Conservation (phyloP, 208 protist species). For the Herpetomonas muscarum region DNA sequence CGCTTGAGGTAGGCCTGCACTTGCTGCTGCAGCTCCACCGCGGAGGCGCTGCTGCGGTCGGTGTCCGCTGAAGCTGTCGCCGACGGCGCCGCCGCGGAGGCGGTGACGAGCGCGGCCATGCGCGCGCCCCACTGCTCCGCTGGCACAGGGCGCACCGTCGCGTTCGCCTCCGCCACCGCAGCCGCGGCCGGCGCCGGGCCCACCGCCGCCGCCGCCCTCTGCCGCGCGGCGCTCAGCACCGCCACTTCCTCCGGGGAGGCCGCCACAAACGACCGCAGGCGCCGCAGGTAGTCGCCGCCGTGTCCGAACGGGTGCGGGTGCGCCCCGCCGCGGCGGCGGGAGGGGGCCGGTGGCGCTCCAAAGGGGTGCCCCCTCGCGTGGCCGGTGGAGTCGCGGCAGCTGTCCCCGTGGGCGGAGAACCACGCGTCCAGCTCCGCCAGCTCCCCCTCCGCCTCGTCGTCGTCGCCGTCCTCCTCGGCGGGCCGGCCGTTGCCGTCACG, state of each 20-base stretch:
- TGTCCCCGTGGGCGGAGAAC: neutral
- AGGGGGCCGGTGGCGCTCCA: no score
- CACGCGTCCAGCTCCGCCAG: neutral
- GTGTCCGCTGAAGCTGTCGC: neutral
- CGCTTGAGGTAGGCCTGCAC: constrained; percentile 61
- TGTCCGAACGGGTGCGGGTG: neutral
- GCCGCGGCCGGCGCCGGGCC: neutral
- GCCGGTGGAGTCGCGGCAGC: no score
- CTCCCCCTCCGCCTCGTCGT: neutral
- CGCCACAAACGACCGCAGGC: neutral
- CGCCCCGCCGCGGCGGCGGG: no score
- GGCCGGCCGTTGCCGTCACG: neutral
- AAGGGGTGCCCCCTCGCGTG: no score
- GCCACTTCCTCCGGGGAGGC: neutral
- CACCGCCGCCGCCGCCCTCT: neutral
- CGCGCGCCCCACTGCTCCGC: constrained; percentile 16
- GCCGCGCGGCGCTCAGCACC: neutral
- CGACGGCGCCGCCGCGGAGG: neutral
- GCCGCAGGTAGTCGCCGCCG: neutral
- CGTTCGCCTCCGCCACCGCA: neutral
- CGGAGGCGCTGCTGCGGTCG: constrained; percentile 11
- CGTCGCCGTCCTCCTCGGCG: neutral
- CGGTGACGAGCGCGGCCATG: constrained; percentile 1
- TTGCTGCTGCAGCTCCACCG: constrained; percentile 21
- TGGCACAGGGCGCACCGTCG: neutral